Evolutionary conservation across 164 flowering plant genomes (phyloP), one percentile per base, ranked within the genome.

Genomic region (Annona cherimola): DNA sequence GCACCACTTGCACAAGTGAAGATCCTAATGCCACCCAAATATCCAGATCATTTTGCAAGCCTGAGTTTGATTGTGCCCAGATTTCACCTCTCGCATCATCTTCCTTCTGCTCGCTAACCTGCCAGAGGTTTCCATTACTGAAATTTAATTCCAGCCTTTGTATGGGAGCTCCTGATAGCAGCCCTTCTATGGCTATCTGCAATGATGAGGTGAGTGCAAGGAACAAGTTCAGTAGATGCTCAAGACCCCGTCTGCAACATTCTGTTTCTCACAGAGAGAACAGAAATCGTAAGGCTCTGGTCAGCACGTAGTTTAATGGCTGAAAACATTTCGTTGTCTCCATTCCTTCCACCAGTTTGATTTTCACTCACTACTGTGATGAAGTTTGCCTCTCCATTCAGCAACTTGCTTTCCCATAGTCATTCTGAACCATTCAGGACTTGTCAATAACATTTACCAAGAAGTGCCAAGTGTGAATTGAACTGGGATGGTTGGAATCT

Each of bases 81-180:
- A 76, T 77, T 45, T 80, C 86, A 44, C 85, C 91, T 19, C 74
- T 78, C 0, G 73, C 86, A 26, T 83, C 89, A 0, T 67, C 77
- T 19, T 83, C 91, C 8, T 83, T 86, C 77, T 82, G 92, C 46
- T 75, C 81, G 46, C 64, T 92, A 19, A 86, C 87, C 80, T 87
- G 90, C 79, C 89, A 84, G 70, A 77, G 76, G 75, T 89, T 92
- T 74, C 83, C 93, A 42, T 86, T 88, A 1, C 62, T 88, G 75
- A 92, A 79, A 73, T 61, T 92, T 73, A 85, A 81, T 80, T 82
- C 91, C 0, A 78, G 88, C 66, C 78, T 86, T 57, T 92, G 94
- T 83, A 73, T 87, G 85, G 92, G 94, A 66, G 85, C 79, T 20
- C 78, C 89, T 18, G 83, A 86, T 35, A 72, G 82, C 2, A 80